Evolutionary conservation across 345 rosid species (phyloP), one percentile per base, ranked within the genome.

Genomic region (Lagerstroemia speciosa): DNA sequence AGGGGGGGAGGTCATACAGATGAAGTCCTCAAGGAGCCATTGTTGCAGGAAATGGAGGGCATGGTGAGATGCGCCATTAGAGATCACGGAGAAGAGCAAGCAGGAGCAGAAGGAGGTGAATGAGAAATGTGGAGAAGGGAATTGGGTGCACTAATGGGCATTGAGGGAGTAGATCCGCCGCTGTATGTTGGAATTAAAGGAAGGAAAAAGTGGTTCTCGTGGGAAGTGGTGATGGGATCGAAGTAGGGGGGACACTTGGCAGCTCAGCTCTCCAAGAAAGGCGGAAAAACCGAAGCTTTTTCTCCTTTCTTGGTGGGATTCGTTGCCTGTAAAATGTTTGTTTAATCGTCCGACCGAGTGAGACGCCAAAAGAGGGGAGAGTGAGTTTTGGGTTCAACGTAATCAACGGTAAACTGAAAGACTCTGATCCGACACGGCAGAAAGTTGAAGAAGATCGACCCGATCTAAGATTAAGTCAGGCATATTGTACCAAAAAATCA

Each of bases 251-350:
- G 30, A 65, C 50, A 55, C 60, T 73, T 78, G 67, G 31, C 36
- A 0, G 30, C 41, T 65, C 58, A 64, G 22, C 27, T 26, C 80
- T 82, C 87, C 87, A 79, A 83, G 77, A 85, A 83, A 76, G 85
- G 78, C 87, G 89, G 89, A 85, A 87, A 81, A 78, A 77, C 67
- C 89, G 69, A 81, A 64, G 85, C 66, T 14, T 26, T 17, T 58
- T 30, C 20, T 66, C 69, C 70, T 53, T 17, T 16, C 67, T n/a
- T 16, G 7, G 9, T 24, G 8, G 29, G 30, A 22, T 12, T 5
- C 46, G 9, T 6, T 5, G 48, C 40, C 32, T 15, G 26, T 38
- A 11, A 9, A 22, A 6, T 19, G 41, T 36, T 62, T 62, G 66
- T 62, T 36, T 64, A 64, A 34, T 60, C 20, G 19, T 27, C 64